Base-by-base conservation (phyloP, 2,329 filamentous ascomycete species). In the Calonectria multiphialidica region DNA sequence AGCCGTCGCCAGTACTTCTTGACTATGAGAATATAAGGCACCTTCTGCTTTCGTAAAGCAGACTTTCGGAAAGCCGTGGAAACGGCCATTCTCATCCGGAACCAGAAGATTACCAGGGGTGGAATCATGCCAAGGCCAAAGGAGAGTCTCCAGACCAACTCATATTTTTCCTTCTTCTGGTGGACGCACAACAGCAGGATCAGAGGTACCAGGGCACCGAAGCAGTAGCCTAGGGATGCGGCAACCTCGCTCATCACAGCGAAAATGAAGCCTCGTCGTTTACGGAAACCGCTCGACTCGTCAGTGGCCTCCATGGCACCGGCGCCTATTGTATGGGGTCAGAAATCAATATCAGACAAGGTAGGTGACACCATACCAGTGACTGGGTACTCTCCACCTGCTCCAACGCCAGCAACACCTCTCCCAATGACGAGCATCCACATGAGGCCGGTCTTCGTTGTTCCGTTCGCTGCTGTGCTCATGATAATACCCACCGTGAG, bases 211-310 rank as follows among this genome's bases (percentile, higher is more conserved):
- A 89, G 78, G 0, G 85, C 86, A 6, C 83, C 86, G 76, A 85
- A 88, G 5, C 88, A 85, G 74, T 88, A 90, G 1, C 88, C 88
- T 6, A 90, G 78, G 1, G 85, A 86, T 2, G 85, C 83, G 0
- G 88, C 87, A 7, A 90, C 79, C 74, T 90, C 86, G 2, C 86
- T 84, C 15, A 89, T 83, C 82, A 90, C 85, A n/a, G 88, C 88
- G 70, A 91, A 89, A 76, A 90, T 86, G 79, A 90, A 88, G 3
- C 89, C 88, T 50, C 88, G 83, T 47, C 83, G 83, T 70, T 87
- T 87, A 40, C 87, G 84, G 61, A 85, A 82, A 21, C 79, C 76
- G 9, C 75, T 79, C 50, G 81, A 84, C 75, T 90, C 88, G 71
- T 91, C 88, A 2, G 88, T 86, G 0, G 89, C 61, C 77, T 91